A percentile compares a stretch with the other conserved stretches of the same genome.
phyloP scores from a whole-genome alignment of 164 flowering plant species.

The Magnolia kwangsiensis region DNA sequence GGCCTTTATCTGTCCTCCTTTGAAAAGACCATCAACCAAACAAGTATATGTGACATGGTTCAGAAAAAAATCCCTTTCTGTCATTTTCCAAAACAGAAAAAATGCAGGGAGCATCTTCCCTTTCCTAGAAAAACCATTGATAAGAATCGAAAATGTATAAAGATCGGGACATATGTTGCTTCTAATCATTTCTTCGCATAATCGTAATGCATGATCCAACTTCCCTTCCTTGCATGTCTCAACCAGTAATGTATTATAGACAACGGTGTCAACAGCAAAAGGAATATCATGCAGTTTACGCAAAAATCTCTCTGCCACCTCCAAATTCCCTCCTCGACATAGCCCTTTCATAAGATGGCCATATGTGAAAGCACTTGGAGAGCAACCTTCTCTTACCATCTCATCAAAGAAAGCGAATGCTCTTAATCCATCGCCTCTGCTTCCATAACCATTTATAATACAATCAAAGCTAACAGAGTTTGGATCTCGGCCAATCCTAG shows the following conservation, averaged over 20 bases:
- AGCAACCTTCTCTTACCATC: slow-evolving; percentile 51
- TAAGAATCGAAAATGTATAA: slow-evolving; percentile 52
- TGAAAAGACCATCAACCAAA: slow-evolving; percentile 56
- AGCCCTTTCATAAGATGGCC: slow-evolving; percentile 69
- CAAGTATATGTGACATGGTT: slow-evolving; percentile 50
- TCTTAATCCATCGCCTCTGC: slow-evolving; percentile 44
- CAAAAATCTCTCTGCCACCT: slow-evolving; percentile 48
- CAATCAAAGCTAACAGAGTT: slow-evolving; percentile 52
- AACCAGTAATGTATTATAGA: slow-evolving; percentile 54
- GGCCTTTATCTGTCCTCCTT: slow-evolving; percentile 53
- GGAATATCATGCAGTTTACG: slow-evolving; percentile 39
- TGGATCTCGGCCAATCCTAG: slow-evolving; percentile 42
- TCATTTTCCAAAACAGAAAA: slow-evolving; percentile 34
- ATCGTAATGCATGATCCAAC: slow-evolving; percentile 38
- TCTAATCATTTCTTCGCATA: slow-evolving; percentile 56
- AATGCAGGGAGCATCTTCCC: slow-evolving; percentile 58
- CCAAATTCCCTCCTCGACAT: slow-evolving; percentile 49
- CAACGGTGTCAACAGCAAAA: slow-evolving; percentile 43
- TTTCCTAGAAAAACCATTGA: slow-evolving; percentile 56
- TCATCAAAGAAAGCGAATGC: slow-evolving; percentile 62
- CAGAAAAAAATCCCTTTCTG: slow-evolving; percentile 27
- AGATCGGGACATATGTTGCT: slow-evolving; percentile 51
- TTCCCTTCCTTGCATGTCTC: slow-evolving; percentile 50
- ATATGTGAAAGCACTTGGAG: slow-evolving; percentile 56
- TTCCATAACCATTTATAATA: slow-evolving; percentile 61